These are phyloP conservation scores for Pholiota conissans DNA, from an alignment of 768 basidiomycete species.

Conservation along the genomic window DNA sequence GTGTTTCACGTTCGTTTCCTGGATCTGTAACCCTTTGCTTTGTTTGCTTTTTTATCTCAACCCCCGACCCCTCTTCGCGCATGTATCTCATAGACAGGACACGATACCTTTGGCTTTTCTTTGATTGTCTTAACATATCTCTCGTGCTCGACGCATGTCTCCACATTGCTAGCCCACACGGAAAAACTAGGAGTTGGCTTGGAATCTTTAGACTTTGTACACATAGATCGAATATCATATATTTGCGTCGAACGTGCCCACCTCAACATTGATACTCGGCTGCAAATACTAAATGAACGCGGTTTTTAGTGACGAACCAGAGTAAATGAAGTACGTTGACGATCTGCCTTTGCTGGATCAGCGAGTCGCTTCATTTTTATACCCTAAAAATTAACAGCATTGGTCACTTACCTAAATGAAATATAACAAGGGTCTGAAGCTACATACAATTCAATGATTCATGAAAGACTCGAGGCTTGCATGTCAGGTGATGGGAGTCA, in stretches of 20 bases:
- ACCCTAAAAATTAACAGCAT: too few species aligned
- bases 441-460: too few species aligned
- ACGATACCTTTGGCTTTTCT: conserved; percentile 11
- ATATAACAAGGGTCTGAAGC: too few species aligned
- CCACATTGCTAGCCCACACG: conserved; percentile 12
- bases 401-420: too few species aligned
- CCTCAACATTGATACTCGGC: too few species aligned
- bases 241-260: neutral
- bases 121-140: conserved; percentile 1
- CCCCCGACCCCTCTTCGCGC: conserved; percentile 4
- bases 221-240: neutral
- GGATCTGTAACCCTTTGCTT: conserved; percentile 23
- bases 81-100: conserved; percentile 27
- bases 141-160: conserved; percentile 16
- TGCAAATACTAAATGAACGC: too few species aligned
- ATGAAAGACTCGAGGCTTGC: too few species aligned
- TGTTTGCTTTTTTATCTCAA: conserved; percentile 15
- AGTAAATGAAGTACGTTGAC: too few species aligned
- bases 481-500: neutral
- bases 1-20: conserved; percentile 23
- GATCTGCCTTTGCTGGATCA: too few species aligned
- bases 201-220: conserved; percentile 6
- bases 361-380: too few species aligned
- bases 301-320: too few species aligned
- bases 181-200: neutral